Evolutionary conservation across 2,329 filamentous ascomycete species (phyloP), one percentile per base, ranked within the genome.

Genomic region (Fusarium cyanostomum): DNA sequence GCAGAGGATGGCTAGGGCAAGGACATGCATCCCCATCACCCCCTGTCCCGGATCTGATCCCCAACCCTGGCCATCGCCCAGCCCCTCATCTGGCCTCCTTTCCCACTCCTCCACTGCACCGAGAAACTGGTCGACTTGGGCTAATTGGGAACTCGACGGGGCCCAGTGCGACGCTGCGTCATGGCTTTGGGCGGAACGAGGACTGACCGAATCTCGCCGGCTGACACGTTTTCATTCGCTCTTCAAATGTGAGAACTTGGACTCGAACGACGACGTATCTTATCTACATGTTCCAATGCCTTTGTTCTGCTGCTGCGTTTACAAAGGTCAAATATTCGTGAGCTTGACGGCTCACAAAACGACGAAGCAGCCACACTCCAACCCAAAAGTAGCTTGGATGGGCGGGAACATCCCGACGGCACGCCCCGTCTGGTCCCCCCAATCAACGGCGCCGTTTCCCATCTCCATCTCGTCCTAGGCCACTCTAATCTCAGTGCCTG

Each of bases 401-500:
- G 62, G 43, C 67, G 67, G 67, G 67, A 70, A 49, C 63, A 63
- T n/a, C n/a, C n/a, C n/a, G n/a, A 69, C 66, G 67, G 67, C 57
- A 66, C 67, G 67, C 67, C 55, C 57, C 60, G 55, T 52, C 46
- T 30, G 45, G 33, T 41, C 31, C 26, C 44, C 30, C 64, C 64
- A 70, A 67, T 70, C 64, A 66, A 33, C 39, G 51, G 33, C 34
- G 49, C 39, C 38, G 26, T 45, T 64, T 31, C 16, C 33, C 44
- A 49, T 41, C 34, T 45, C 41, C 26, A 31, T 41, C 27, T 44
- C 42, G 35, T 53, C 49, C 57, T 34, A 55, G 16, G 37, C 27
- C 37, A 18, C 46, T 33, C 16, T 34, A 30, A 62, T 53, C 57
- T 58, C 35, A 21, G 41, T 21, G 45, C 33, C 21, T 30, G 31